Base-by-base conservation (phyloP, 75 land plant genomes). In the Cupressus sempervirens region DNA sequence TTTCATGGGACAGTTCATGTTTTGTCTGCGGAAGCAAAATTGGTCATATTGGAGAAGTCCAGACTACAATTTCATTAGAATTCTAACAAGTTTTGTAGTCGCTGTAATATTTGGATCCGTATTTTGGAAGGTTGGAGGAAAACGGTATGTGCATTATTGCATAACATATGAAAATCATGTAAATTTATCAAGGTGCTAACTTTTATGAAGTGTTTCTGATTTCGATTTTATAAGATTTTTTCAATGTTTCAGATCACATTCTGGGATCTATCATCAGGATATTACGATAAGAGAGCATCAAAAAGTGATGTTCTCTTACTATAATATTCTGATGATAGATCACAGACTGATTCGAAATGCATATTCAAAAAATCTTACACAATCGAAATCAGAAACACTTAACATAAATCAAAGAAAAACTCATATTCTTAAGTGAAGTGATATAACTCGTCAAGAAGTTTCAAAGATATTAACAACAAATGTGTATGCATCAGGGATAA, bases 21-120 rank as follows among this genome's bases (percentile, higher is more conserved):
- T 86, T 10, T 90, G 90, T 56, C 76, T 90, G 16, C 89, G 91
- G 91, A 90, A 90, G 85, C 90, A 90, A 81, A 83, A 83, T 18
- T 73, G 86, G 30, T 89, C 91, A 14, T 90, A 90, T 74, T 90
- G 91, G 91, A 83, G 91, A 52, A 90, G 86, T 29, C 90, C 90
- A 38, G 70, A 89, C 58, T 90, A 90, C 72, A 90, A 90, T 74
- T 83, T 34, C 11, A 87, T 90, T 52, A 85, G 91, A 43, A 86
- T 89, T 48, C 85, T 89, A 48, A 86, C 84, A 56, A 88, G 90
- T 36, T 20, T 79, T n/a, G 35, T 84, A 35, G 46, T 83, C 84
- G 90, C 85, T n/a, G 18, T 89, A 54, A 30, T 90, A 29, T 84
- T 90, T 89, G 91, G 91, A 46, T 62, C 26, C 7, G 56, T 89